Percentiles rank a stretch among this genome's conserved stretches.
phyloP scores from a whole-genome alignment of 108 stramenopile genomes.

The Nitzschia sp. region DNA sequence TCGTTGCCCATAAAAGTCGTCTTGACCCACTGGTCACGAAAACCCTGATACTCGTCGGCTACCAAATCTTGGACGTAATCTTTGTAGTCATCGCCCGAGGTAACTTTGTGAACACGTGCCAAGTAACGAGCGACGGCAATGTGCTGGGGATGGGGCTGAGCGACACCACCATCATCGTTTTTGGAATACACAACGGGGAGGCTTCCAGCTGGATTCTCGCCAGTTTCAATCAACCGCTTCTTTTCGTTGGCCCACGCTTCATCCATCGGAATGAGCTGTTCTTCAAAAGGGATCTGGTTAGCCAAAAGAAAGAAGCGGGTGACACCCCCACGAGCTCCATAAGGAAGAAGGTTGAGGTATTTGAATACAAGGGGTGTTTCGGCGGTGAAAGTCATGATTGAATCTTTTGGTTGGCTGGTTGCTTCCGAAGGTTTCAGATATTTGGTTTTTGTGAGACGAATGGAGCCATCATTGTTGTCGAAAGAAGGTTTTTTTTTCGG shows the following conservation, averaged over 20 bases:
- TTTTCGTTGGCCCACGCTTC: constrained; percentile 9
- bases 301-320: constrained; percentile 25
- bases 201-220: constrained; percentile 25
- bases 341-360: constrained; percentile 10
- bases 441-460: no score
- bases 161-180: no score
- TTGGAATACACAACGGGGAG: constrained; percentile 13
- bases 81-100: constrained; percentile 8
- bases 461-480: no score
- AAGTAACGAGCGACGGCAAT: constrained; percentile 18
- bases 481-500: no score
- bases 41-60: constrained; percentile 30
- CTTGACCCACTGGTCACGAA: constrained; percentile 19
- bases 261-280: constrained; percentile 4
- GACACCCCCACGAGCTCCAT: constrained; percentile 28
- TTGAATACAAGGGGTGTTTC: neutral
- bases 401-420: no score
- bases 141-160: constrained; percentile 1
- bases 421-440: no score
- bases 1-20: constrained; percentile 10
- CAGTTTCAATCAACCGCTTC: constrained; percentile 13
- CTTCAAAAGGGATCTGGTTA: constrained; percentile 20
- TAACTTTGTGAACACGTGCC: constrained; percentile 1
- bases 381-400: neutral
- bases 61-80: constrained; percentile 36